A percentile compares a stretch with the other conserved stretches of the same genome.
These are phyloP conservation scores for Fusarium compactum DNA, from an alignment of 2,329 filamentous ascomycete species.

Conservation along the genomic window DNA sequence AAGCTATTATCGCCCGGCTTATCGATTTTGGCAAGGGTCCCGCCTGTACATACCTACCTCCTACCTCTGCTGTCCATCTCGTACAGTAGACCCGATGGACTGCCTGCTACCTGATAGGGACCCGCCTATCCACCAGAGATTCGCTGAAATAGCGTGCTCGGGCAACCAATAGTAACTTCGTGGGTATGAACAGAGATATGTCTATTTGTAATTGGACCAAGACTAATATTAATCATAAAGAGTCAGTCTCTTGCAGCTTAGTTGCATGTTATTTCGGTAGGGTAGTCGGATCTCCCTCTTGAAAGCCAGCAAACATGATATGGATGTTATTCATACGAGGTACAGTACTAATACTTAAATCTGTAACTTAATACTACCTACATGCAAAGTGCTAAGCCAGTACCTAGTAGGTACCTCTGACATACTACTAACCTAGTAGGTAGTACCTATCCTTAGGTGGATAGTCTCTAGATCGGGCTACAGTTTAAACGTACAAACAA, in stretches of 20 bases:
- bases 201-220: constrained; percentile 2
- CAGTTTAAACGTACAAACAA: neutral
- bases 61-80: neutral
- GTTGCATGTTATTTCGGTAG: neutral
- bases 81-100: neutral
- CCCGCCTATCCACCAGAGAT: neutral
- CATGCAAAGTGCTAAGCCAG: too few species aligned
- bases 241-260: neutral
- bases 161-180: neutral
- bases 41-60: neutral
- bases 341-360: neutral
- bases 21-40: constrained; percentile 44
- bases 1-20: constrained; percentile 32
- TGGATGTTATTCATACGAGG: neutral
- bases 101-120: neutral
- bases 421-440: neutral
- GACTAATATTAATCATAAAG: neutral
- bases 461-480: neutral
- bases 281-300: neutral
- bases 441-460: neutral
- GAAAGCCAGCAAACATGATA: neutral
- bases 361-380: neutral
- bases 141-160: constrained; percentile 10
- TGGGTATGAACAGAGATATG: neutral
- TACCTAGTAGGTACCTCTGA: too few species aligned